phyloP scores from a whole-genome alignment of 169 alveolate species.

The Besnoitia besnoiti region DNA sequence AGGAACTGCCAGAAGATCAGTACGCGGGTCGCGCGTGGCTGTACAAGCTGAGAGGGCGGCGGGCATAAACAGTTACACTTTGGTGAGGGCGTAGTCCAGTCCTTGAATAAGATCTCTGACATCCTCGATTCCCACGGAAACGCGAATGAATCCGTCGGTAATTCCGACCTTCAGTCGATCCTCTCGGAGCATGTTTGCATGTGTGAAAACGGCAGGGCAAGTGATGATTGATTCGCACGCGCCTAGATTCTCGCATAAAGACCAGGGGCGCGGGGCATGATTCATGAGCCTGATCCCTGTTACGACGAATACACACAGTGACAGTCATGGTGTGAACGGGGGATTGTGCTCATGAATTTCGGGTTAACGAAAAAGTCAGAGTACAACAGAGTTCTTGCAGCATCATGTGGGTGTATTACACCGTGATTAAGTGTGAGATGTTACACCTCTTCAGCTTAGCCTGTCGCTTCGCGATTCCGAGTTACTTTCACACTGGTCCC shows the following conservation, averaged over 20 bases:
- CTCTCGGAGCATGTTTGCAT: conserved; percentile 76
- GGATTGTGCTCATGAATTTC: no score
- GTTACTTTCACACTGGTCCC: no score
- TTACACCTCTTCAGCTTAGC: no score
- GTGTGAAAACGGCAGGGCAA: conserved; percentile 80
- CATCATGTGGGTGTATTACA: no score
- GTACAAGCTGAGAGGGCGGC: not conserved
- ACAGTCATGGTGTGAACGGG: no score
- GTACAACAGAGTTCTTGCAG: no score
- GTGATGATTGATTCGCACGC: conserved; percentile 77
- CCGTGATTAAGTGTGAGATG: no score
- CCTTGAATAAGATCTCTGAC: conserved; percentile 69
- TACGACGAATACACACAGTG: not conserved
- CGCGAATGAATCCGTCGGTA: conserved; percentile 74
- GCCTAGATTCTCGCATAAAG: conserved; percentile 78
- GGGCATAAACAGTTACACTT: not conserved
- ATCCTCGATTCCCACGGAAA: conserved; percentile 78
- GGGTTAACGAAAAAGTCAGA: no score
- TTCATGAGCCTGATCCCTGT: conserved; percentile 47
- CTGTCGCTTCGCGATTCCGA: no score
- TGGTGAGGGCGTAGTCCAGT: conserved; percentile 63
- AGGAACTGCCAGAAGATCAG: no score
- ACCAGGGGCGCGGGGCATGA: conserved; percentile 75
- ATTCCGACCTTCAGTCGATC: conserved; percentile 76
- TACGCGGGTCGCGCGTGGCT: no score